These are phyloP conservation scores for Acanthochlamys bracteata DNA, from an alignment of 106 monocot species.

Conservation along the genomic window DNA sequence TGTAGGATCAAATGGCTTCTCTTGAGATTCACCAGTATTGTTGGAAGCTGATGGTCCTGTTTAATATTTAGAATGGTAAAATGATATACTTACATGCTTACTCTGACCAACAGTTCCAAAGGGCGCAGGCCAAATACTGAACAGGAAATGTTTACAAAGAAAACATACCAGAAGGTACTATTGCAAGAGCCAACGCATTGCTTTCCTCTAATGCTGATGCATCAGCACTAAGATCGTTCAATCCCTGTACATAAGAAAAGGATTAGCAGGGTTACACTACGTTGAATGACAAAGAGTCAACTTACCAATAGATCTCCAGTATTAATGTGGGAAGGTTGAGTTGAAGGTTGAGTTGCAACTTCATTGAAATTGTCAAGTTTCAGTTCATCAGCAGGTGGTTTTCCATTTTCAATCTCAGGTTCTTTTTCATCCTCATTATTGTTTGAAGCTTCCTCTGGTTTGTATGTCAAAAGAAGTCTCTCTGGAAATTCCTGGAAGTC, in stretches of 20 bases:
- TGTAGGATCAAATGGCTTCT: conserved; percentile 73
- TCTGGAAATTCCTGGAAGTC: conserved; percentile 78
- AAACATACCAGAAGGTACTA: conserved; percentile 65
- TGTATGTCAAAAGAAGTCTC: conserved; percentile 93
- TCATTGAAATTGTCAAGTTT: conserved; percentile 19
- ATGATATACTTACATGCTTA: neutral
- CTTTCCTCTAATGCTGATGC: conserved; percentile 77
- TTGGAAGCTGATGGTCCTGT: conserved; percentile 20
- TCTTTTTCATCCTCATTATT: conserved; percentile 33
- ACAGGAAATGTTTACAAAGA: conserved; percentile 3
- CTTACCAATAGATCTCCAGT: conserved; percentile 71
- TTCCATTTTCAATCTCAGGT: conserved; percentile 24
- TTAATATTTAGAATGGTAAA: neutral
- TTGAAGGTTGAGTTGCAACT: conserved; percentile 17
- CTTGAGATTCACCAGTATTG: conserved; percentile 16
- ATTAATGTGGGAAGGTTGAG: conserved; percentile 19
- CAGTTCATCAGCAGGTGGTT: conserved; percentile 27
- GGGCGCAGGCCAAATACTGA: neutral
- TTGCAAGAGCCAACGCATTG: conserved; percentile 90
- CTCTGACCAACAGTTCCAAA: neutral
- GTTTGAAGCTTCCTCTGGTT: conserved; percentile 49
- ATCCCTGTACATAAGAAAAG: conserved; percentile 37
- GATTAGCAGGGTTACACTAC: neutral
- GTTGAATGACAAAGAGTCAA: neutral
- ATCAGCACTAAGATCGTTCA: conserved; percentile 50